A percentile compares a stretch with the other conserved stretches of the same genome.
Conservation (phyloP, 176 grass and related monocot genomes). For the Oryza australiensis region DNA sequence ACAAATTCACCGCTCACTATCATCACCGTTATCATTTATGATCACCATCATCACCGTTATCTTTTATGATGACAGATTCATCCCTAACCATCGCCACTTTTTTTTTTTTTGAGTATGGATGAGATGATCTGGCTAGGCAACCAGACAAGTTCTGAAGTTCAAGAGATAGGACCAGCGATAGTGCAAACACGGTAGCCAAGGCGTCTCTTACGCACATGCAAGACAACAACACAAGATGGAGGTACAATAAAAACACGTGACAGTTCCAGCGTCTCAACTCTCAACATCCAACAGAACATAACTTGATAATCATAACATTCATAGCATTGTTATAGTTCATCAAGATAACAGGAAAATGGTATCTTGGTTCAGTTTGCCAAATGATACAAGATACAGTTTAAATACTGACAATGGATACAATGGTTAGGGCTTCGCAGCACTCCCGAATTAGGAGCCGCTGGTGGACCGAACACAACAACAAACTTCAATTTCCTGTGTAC, state of each 20-base stretch:
- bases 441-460: slow-evolving; percentile 24
- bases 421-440: slow-evolving; percentile 34
- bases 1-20: no score
- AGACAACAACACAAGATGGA: not conserved
- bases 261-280: not conserved
- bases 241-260: not conserved
- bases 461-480: slow-evolving; percentile 28
- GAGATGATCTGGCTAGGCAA: not conserved
- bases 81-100: no score
- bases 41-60: no score
- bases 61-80: no score
- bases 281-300: slow-evolving; percentile 7
- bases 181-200: not conserved
- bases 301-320: not conserved
- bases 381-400: slow-evolving; percentile 19
- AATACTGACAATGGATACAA: slow-evolving; percentile 43
- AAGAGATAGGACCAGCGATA: not conserved
- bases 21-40: no score
- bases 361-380: slow-evolving; percentile 6
- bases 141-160: not conserved
- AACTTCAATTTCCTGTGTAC: slow-evolving; percentile 34
- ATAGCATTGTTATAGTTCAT: slow-evolving; percentile 16
- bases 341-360: not conserved
- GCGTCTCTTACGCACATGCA: not conserved
- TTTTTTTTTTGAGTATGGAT: no score